Conservation (phyloP, 108 stramenopile genomes). For the Fistulifera pelliculosa region DNA sequence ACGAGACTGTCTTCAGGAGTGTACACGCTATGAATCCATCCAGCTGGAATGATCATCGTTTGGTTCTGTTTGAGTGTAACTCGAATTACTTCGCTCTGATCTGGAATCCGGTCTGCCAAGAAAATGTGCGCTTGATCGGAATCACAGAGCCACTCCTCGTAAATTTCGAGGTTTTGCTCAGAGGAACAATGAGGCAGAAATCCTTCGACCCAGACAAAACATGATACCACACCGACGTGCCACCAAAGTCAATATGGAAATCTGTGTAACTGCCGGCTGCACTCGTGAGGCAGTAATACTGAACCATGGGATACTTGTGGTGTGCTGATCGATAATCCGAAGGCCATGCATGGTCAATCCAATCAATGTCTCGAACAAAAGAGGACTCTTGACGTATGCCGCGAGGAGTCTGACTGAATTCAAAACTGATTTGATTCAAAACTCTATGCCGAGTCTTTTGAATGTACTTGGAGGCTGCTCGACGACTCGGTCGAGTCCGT, state of each 20-base stretch:
- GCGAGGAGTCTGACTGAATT: slow-evolving; percentile 46
- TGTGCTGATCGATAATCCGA: neutral
- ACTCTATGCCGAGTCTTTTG: slow-evolving; percentile 14
- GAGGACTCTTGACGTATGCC: slow-evolving; percentile 36
- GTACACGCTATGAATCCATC: slow-evolving; percentile 93
- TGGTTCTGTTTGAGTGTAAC: slow-evolving; percentile 50
- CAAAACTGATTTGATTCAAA: slow-evolving; percentile 67
- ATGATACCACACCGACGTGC: slow-evolving; percentile 92
- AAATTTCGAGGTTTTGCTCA: slow-evolving; percentile 49
- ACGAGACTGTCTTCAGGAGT: slow-evolving; percentile 82
- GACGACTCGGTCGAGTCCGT: slow-evolving; percentile 6
- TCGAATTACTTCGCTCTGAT: slow-evolving; percentile 22
- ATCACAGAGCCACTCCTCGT: slow-evolving; percentile 72
- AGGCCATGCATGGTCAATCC: slow-evolving; percentile 76
- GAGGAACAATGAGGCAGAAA: slow-evolving; percentile 79
- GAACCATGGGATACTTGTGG: slow-evolving; percentile 41
- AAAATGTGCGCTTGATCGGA: slow-evolving; percentile 48
- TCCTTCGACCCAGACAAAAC: slow-evolving; percentile 72
- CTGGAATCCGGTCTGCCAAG: slow-evolving; percentile 34
- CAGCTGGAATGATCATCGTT: slow-evolving; percentile 82
- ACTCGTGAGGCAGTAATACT: slow-evolving; percentile 86
- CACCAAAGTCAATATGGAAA: slow-evolving; percentile 95
- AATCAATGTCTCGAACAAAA: slow-evolving; percentile 79
- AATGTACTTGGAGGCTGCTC: slow-evolving; percentile 1
- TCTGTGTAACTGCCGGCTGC: slow-evolving; percentile 82